These are phyloP conservation scores for Mycena pura DNA, from an alignment of 768 basidiomycete genomes.

Conservation along the genomic window DNA sequence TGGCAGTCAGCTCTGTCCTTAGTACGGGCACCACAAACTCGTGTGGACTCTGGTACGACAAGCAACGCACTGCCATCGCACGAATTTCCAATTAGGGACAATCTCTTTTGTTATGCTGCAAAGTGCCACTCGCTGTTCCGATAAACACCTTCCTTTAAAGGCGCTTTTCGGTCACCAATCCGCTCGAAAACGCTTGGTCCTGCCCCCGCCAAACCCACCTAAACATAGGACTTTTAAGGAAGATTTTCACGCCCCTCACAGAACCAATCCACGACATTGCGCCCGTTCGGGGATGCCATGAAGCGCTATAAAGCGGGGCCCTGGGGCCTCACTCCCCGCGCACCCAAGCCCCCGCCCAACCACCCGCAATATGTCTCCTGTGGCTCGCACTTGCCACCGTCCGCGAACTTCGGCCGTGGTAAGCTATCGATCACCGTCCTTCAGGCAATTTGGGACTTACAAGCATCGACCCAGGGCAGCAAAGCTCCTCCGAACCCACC, in stretches of 20 bases:
- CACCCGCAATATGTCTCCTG: constrained; percentile 11
- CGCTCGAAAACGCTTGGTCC: no score
- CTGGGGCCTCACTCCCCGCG: neutral
- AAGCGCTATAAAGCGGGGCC: constrained; percentile 16
- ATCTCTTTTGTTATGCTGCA: no score
- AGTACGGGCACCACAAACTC: no score
- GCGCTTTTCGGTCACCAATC: no score
- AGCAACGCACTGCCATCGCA: no score
- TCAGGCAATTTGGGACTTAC: neutral
- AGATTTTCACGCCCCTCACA: neutral
- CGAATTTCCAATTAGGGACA: no score
- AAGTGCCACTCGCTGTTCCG: no score
- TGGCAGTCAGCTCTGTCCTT: no score
- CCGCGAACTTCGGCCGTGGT: neutral
- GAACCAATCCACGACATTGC: constrained; percentile 15
- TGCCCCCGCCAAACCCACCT: constrained; percentile 12
- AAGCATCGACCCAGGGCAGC: neutral
- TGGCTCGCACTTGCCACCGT: neutral
- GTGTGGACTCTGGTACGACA: no score
- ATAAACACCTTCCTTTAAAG: no score
- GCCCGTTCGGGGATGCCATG: neutral
- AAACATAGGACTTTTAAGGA: constrained; percentile 22
- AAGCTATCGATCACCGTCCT: neutral
- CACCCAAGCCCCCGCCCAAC: neutral
- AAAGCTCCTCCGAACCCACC: constrained; percentile 7